These are phyloP conservation scores for Corynascus novoguineensis DNA, from an alignment of 495 filamentous ascomycete species.

Conservation along the genomic window DNA sequence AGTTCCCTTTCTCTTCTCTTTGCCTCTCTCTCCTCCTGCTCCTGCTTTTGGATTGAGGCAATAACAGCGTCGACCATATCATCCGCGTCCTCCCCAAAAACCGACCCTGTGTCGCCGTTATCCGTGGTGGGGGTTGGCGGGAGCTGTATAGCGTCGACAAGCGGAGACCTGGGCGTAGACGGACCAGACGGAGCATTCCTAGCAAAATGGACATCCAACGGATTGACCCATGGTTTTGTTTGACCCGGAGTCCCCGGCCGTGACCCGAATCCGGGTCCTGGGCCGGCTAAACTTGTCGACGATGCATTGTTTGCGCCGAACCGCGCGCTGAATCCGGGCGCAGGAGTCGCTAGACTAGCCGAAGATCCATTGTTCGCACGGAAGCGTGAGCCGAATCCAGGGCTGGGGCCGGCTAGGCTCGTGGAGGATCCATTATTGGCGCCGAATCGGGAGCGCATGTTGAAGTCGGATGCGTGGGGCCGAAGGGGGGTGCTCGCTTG, in stretches of 20 bases:
- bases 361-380: conserved; percentile 26
- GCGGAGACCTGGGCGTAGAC: conserved; percentile 29
- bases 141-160: conserved; percentile 26
- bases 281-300: conserved; percentile 19
- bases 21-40: conserved; percentile 22
- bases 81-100: conserved; percentile 31
- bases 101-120: conserved; percentile 21
- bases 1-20: conserved; percentile 17
- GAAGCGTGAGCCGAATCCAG: conserved; percentile 11
- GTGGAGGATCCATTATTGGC: conserved; percentile 21
- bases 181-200: conserved; percentile 19
- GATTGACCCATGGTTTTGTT: conserved; percentile 34
- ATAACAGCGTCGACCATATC: conserved; percentile 29
- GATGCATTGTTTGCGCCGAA: conserved; percentile 19
- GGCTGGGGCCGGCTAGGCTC: conserved; percentile 18
- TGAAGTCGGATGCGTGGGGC: conserved; percentile 34
- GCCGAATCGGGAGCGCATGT: conserved; percentile 29
- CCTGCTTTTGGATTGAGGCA: conserved; percentile 30
- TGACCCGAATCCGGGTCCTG: conserved; percentile 16
- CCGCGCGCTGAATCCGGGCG: conserved; percentile 21
- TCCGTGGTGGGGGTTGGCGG: conserved; percentile 18
- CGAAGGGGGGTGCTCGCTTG: conserved; percentile 28
- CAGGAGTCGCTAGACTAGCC: conserved; percentile 24
- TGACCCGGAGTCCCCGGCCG: conserved; percentile 33
- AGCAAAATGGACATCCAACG: conserved; percentile 38